Percentiles rank a stretch among this genome's conserved stretches.
Conservation (phyloP, 805 yeast genomes). For the Clavispora carvajalis region DNA sequence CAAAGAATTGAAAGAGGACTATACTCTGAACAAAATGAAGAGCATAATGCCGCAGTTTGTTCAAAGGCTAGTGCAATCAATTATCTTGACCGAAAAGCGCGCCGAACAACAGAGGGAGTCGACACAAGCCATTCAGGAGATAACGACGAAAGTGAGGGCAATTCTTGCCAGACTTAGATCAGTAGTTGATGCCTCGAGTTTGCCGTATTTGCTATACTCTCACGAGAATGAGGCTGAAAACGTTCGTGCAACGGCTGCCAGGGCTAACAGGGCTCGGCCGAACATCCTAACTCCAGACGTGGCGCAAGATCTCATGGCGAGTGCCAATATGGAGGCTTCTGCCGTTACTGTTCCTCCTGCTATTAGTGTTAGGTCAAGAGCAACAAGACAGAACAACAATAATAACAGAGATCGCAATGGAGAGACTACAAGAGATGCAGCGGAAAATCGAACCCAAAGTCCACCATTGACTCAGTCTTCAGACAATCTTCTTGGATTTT, state of each 20-base stretch:
- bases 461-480: background rate
- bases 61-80: conserved; percentile 28
- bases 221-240: conserved; percentile 19
- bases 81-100: conserved; percentile 31
- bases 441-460: background rate
- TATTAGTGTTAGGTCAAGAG: background rate
- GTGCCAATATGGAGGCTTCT: conserved; percentile 22
- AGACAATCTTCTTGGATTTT: conserved; percentile 1
- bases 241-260: conserved; percentile 21
- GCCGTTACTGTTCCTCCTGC: conserved; percentile 9
- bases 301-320: conserved; percentile 29
- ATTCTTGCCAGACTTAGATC: conserved; percentile 23
- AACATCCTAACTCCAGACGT: conserved; percentile 34
- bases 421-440: background rate
- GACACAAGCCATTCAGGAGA: conserved; percentile 17
- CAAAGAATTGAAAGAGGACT: conserved; percentile 12
- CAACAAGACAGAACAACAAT: background rate
- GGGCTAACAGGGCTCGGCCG: conserved; percentile 31
- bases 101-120: conserved; percentile 33
- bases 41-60: conserved; percentile 35
- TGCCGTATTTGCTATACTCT: conserved; percentile 23
- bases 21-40: conserved; percentile 18
- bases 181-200: conserved; percentile 20
- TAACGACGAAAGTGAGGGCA: conserved; percentile 21
- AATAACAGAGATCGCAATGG: background rate